Evolutionary conservation across 2,329 filamentous ascomycete genomes (phyloP), one percentile per base, ranked within the genome.

Genomic region (Penicillium griseofulvum): DNA sequence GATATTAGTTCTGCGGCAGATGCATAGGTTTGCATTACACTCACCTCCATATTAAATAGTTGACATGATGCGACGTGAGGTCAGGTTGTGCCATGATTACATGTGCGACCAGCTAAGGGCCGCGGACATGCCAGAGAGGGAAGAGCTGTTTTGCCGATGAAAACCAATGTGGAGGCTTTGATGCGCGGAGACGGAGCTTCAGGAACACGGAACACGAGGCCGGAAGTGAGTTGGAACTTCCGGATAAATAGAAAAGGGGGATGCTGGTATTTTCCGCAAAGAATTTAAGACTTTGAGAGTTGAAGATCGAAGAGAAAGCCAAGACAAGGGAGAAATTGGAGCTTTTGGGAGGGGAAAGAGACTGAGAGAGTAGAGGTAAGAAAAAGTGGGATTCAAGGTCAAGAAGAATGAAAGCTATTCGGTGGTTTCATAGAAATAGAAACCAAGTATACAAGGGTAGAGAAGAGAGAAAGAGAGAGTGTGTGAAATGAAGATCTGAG

Each of bases 11-110:
- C 63, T 57, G 62, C 52, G 64, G 56, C 42, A 52, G 43, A 39
- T 28, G 26, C 26, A 38, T 55, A 38, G 28, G 43, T 26, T 47
- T 44, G 2, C 17, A 47, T 41, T 31, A 51, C 24, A 73, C 78
- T 54, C 81, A 87, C 80, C 84, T 84, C 81, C 84, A 86, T 72
- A 88, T 85, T 68, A 87, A 76, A 74, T 87, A 87, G 75, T 87
- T 88, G 69, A 88, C 80, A 71, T 87, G 83, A 76, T 87, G 78
- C 66, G 73, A 76, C 59, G 74, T 76, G 53, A 76, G 72, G 66
- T 74, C 71, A 55, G 71, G 68, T 62, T 70, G 68, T 66, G 70
- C 69, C 74, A 77, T 76, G 69, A 71, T 74, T 71, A 74, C 72
- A 75, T 75, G 68, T 71, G 71, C 70, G 68, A 71, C 64, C 66